phyloP scores from a whole-genome alignment of 2,329 filamentous ascomycete species.

The Sphaerulina vaccinii region DNA sequence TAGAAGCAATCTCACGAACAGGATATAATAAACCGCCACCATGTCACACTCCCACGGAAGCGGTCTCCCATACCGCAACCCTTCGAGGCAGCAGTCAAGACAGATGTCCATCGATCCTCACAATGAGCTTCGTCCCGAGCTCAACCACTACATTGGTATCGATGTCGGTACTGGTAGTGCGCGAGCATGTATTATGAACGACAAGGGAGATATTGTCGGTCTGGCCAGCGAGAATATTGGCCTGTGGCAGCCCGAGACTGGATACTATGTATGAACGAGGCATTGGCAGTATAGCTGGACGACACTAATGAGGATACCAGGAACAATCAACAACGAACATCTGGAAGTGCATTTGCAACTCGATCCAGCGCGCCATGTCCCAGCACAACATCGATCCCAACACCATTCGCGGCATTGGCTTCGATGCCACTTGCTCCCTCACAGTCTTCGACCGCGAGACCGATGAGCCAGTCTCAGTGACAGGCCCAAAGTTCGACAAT shows the following conservation, averaged over 20 bases:
- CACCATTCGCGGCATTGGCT: constrained; percentile 85
- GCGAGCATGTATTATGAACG: constrained; percentile 91
- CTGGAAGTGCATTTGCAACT: constrained; percentile 90
- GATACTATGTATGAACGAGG: constrained; percentile 50
- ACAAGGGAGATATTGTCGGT: constrained; percentile 78
- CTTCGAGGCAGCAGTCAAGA: constrained; percentile 43
- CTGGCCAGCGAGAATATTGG: constrained; percentile 54
- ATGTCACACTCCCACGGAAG: constrained; percentile 15
- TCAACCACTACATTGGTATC: constrained; percentile 74
- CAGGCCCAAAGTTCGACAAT: constrained; percentile 76
- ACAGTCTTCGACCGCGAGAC: constrained; percentile 86
- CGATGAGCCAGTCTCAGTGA: constrained; percentile 87
- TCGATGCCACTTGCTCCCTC: constrained; percentile 97
- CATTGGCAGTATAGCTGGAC: not conserved
- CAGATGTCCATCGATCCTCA: constrained; percentile 53
- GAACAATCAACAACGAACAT: constrained; percentile 99
- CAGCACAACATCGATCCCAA: constrained; percentile 75
- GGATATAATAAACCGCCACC: not conserved
- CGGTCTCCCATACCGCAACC: constrained; percentile 36
- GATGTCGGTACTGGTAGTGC: constrained; percentile 97
- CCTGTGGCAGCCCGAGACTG: constrained; percentile 54
- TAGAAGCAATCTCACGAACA: not conserved
- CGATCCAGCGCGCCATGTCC: constrained; percentile 76
- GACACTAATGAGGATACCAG: constrained; percentile 42
- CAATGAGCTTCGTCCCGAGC: constrained; percentile 57